Conservation (phyloP, 2,329 filamentous ascomycete species). For the Trichothecium sympodiale region DNA sequence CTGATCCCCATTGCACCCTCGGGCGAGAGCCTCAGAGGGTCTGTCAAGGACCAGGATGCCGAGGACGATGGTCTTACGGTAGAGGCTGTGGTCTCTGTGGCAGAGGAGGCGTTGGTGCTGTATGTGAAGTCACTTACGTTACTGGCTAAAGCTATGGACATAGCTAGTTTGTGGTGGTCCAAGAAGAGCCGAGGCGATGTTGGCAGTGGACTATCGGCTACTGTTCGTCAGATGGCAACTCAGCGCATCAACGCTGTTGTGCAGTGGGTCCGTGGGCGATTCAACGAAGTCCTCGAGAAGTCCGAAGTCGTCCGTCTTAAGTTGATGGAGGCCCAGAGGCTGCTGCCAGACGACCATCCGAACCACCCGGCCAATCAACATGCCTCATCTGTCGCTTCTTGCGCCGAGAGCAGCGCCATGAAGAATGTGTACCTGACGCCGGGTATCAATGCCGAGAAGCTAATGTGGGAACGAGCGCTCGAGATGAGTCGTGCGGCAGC, state of each 20-base stretch:
- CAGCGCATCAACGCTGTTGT: slow-evolving; percentile 84
- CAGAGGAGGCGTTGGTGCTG: slow-evolving; percentile 87
- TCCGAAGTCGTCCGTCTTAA: slow-evolving; percentile 87
- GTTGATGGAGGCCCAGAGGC: slow-evolving; percentile 74
- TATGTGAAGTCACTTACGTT: slow-evolving; percentile 92
- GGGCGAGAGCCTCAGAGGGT: slow-evolving; percentile 58
- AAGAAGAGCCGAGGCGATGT: slow-evolving; percentile 60
- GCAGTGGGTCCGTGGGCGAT: slow-evolving; percentile 86
- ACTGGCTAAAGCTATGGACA: slow-evolving; percentile 89
- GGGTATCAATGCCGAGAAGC: slow-evolving; percentile 85
- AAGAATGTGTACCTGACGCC: slow-evolving; percentile 77
- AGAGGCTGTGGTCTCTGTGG: slow-evolving; percentile 76
- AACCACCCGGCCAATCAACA: slow-evolving; percentile 74
- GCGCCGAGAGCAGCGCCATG: slow-evolving; percentile 52
- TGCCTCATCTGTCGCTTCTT: slow-evolving; percentile 42
- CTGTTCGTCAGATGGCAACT: slow-evolving; percentile 38
- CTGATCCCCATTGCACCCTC: slow-evolving; percentile 82
- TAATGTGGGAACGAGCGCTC: slow-evolving; percentile 95
- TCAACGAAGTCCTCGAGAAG: slow-evolving; percentile 96
- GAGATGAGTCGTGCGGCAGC: slow-evolving; percentile 95
- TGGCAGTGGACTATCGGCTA: slow-evolving; percentile 24
- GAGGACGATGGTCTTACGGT: slow-evolving; percentile 70
- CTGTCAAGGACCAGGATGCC: slow-evolving; percentile 41
- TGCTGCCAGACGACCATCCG: slow-evolving; percentile 74
- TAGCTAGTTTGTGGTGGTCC: slow-evolving; percentile 86